A percentile compares a stretch with the other conserved stretches of the same genome.
Evolutionary conservation across 768 basidiomycete genomes (phyloP).

Genomic region (Pholiota microspora): DNA sequence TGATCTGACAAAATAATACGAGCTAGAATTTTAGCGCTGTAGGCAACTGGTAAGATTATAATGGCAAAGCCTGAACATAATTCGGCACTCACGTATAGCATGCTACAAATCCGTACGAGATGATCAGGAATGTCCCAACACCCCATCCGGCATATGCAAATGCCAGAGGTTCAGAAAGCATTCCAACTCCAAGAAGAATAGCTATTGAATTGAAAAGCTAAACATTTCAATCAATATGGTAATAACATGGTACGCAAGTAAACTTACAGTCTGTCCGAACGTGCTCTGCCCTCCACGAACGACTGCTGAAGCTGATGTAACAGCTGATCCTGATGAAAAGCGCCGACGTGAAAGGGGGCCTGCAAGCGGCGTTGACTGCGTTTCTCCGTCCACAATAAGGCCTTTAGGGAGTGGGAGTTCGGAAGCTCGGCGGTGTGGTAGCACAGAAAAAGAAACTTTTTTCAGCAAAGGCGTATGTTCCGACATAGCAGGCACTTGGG

Average conservation of each 20-base stretch:
- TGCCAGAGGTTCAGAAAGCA: conserved; percentile 87
- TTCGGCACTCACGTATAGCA: conserved; percentile 77
- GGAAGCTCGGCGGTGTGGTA: conserved; percentile 10
- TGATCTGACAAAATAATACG: conserved; percentile 69
- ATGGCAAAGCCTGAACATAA: background rate
- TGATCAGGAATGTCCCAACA: conserved; percentile 67
- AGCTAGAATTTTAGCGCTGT: conserved; percentile 88
- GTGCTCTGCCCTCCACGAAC: conserved; percentile 58
- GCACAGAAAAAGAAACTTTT: conserved; percentile 33
- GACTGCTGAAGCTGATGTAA: conserved; percentile 24
- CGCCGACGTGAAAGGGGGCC: conserved; percentile 24
- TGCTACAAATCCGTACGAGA: conserved; percentile 75
- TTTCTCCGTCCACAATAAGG: background rate
- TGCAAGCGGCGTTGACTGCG: conserved; percentile 14
- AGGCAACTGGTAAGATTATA: too few species aligned
- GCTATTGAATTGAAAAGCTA: conserved; percentile 87
- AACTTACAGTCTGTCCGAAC: conserved; percentile 64
- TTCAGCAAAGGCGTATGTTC: conserved; percentile 40
- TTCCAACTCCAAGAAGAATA: conserved; percentile 83
- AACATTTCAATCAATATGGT: background rate
- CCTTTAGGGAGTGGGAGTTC: conserved; percentile 1
- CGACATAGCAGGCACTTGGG: background rate
- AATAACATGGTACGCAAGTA: background rate
- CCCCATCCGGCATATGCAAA: conserved; percentile 93
- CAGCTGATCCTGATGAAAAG: conserved; percentile 31